Percentiles rank a stretch among this genome's conserved stretches.
These are phyloP conservation scores for Botrytis galanthina DNA, from an alignment of 2,329 filamentous ascomycete species.

Conservation along the genomic window DNA sequence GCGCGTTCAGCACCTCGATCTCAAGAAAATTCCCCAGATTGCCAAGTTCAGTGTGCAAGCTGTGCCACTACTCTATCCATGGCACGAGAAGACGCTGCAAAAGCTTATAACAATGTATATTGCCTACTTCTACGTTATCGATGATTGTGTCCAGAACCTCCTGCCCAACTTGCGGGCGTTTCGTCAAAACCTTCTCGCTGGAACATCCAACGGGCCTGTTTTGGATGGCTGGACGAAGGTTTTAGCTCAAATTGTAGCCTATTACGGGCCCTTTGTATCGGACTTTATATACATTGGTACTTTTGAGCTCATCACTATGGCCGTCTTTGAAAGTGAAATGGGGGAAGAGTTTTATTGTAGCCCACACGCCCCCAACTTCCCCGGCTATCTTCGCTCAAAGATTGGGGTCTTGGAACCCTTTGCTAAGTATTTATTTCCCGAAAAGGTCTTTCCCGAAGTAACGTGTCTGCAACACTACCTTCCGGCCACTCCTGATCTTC, in stretches of 20 bases:
- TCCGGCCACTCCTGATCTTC: background rate
- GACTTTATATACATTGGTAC: background rate
- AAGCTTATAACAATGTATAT: background rate
- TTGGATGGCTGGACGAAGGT: background rate
- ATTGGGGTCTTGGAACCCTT: rapidly evolving
- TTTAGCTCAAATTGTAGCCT: background rate
- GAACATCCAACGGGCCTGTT: background rate
- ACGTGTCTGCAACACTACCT: background rate
- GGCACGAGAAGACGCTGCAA: background rate
- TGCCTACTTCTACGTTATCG: background rate
- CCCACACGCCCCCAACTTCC: background rate
- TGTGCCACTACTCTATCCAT: background rate
- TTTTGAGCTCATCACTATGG: background rate
- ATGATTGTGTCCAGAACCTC: background rate
- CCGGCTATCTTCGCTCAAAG: background rate
- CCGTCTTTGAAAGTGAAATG: background rate
- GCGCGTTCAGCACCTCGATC: background rate
- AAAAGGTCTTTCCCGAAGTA: background rate
- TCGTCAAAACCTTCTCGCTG: background rate
- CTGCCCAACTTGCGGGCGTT: background rate
- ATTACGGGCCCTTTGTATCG: background rate
- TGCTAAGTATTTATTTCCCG: background rate
- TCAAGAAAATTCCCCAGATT: background rate
- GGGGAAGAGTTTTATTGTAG: background rate
- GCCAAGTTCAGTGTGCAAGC: background rate